These are phyloP conservation scores for Petunia axillaris DNA, from an alignment of 257 asterid species.

Conservation along the genomic window DNA sequence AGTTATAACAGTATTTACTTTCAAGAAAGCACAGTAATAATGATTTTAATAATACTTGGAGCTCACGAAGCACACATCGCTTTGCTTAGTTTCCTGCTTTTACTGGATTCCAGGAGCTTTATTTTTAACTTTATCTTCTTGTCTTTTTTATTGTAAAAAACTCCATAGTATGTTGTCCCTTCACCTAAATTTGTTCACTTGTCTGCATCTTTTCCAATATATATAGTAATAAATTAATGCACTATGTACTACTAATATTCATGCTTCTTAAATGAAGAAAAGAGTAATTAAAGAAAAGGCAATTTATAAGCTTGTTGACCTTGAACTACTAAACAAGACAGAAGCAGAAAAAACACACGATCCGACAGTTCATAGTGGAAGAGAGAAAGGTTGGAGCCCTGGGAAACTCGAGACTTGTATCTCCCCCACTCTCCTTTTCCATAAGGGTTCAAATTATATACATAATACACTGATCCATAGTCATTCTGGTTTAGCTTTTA, in stretches of 20 bases:
- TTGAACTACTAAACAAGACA: slow-evolving; percentile 26
- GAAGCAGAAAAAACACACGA: slow-evolving; percentile 31
- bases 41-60: slow-evolving; percentile 27
- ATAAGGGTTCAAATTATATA: slow-evolving; percentile 30
- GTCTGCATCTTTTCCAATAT: slow-evolving; percentile 38
- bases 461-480: fast-evolving
- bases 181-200: slow-evolving; percentile 30
- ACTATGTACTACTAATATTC: not conserved
- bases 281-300: not conserved
- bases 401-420: slow-evolving; percentile 50
- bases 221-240: slow-evolving; percentile 12
- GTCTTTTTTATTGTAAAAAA: slow-evolving; percentile 23
- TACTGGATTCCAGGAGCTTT: slow-evolving; percentile 47
- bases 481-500: too few relatives aligned
- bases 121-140: slow-evolving; percentile 21
- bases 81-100: slow-evolving; percentile 34
- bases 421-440: slow-evolving; percentile 24
- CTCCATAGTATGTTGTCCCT: slow-evolving; percentile 29
- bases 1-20: not conserved
- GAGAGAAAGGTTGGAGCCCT: slow-evolving; percentile 27
- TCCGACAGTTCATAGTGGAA: slow-evolving; percentile 76
- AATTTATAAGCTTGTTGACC: slow-evolving; percentile 38
- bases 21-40: not conserved
- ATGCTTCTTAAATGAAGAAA: not conserved
- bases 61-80: slow-evolving; percentile 34